Percentiles rank a stretch among this genome's conserved stretches.
Conservation (phyloP, 768 basidiomycete genomes). For the Saitozyma podzolica region DNA sequence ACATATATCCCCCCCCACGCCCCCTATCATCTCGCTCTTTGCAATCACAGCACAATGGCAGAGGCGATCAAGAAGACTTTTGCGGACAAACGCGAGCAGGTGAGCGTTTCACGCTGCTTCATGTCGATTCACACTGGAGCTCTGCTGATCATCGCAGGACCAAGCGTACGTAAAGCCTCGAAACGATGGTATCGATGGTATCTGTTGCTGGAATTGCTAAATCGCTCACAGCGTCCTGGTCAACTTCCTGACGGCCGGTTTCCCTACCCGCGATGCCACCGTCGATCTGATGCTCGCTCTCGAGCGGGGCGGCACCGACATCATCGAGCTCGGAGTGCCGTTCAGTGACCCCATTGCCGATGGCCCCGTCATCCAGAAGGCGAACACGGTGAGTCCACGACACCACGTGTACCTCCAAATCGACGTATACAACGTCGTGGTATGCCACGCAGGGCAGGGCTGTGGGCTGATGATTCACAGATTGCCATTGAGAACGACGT, state of each 20-base stretch:
- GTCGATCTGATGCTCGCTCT: slow-evolving; percentile 86
- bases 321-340: slow-evolving; percentile 92
- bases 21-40: too few species aligned
- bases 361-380: slow-evolving; percentile 87
- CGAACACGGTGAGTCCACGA: slow-evolving; percentile 74
- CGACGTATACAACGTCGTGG: too few species aligned
- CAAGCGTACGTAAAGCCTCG: slow-evolving; percentile 36
- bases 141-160: slow-evolving; percentile 29
- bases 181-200: too few species aligned
- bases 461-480: slow-evolving; percentile 55
- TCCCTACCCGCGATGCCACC: slow-evolving; percentile 74
- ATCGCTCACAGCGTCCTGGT: slow-evolving; percentile 44
- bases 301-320: slow-evolving; percentile 88
- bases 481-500: slow-evolving; percentile 78
- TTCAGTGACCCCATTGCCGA: slow-evolving; percentile 97
- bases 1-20: too few species aligned
- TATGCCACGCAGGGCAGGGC: background rate
- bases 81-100: slow-evolving; percentile 59
- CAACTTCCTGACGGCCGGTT: slow-evolving; percentile 94
- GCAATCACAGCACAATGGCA: slow-evolving; percentile 56
- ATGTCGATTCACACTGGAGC: too few species aligned
- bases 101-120: slow-evolving; percentile 16
- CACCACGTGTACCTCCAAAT: background rate
- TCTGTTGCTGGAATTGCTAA: background rate
- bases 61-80: slow-evolving; percentile 72